Evolutionary conservation across 2,329 filamentous ascomycete genomes (phyloP), one percentile per base, ranked within the genome.

Genomic region (Colletotrichum salicis): DNA sequence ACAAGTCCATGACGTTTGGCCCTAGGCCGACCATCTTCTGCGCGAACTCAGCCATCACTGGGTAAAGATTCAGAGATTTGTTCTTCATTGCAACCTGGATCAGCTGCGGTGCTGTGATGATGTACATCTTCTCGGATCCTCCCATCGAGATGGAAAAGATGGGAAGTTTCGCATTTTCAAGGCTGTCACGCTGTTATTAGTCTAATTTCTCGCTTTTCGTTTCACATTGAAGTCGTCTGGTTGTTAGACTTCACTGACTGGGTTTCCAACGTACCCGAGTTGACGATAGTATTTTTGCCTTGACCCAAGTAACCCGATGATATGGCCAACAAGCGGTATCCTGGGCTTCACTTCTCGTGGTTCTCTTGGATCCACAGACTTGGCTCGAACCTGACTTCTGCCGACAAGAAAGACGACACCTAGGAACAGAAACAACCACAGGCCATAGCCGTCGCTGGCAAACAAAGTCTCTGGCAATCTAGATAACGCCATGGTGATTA

Each of bases 61-160:
- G 81, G 24, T 84, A 81, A 73, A 87, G 86, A 4, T 78, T 81
- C 19, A 88, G 75, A 4, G 81, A 80, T 59, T 82, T 83, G 59
- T 80, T 80, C 22, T 83, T 82, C 68, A 85, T 82, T 6, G 83
- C 81, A 1, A 81, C 79, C 52, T 81, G 78, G n/a, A 84, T 78
- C 8, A 87, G 77, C 1, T 74, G 67, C 3, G 86, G 83, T 19
- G 80, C 80, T 35, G 79, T 82, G 41, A 87, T 80, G 31, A 86
- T 77, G 73, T 88, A 88, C 5, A 84, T 79, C 51, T 84, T 83
- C 22, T 79, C 75, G 55, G 52, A 33, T 19, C 77, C 80, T 24
- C 86, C 76, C 74, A 87, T 84, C 3, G 82, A 83, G 2, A 88
- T 74, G 1, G 86, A 85, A 64, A 82, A 84, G 73, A 86, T 83